Percentiles rank a stretch among this genome's conserved stretches.
These are phyloP conservation scores for Platanus orientalis DNA, from an alignment of 164 flowering plant genomes.

Conservation along the genomic window DNA sequence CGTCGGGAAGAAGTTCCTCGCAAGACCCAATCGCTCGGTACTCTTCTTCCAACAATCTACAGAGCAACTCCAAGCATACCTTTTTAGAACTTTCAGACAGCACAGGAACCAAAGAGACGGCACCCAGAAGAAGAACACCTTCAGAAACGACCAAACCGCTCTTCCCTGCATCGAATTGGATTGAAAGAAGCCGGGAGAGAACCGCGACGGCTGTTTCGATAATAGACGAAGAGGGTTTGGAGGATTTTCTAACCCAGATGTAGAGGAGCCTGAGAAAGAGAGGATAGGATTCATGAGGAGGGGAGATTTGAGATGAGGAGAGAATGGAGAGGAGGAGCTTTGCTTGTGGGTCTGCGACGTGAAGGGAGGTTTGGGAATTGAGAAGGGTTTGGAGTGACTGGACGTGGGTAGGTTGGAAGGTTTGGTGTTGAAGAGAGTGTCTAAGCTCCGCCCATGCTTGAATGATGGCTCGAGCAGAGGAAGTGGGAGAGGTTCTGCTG, in stretches of 20 bases:
- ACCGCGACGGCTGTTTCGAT: conserved; percentile 47
- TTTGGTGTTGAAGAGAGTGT: conserved; percentile 36
- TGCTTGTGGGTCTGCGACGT: conserved; percentile 92
- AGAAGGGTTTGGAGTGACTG: conserved; percentile 54
- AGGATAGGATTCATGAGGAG: conserved; percentile 54
- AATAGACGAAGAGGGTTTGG: conserved; percentile 48
- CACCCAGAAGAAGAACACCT: conserved; percentile 66
- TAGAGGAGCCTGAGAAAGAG: conserved; percentile 70
- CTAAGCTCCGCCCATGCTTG: conserved; percentile 90
- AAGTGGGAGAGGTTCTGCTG: conserved; percentile 25
- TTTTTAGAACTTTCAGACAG: conserved; percentile 41
- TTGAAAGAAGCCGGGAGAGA: conserved; percentile 26
- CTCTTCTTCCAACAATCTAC: conserved; percentile 46
- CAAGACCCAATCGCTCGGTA: conserved; percentile 15
- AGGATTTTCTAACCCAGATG: conserved; percentile 74
- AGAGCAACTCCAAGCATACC: conserved; percentile 59
- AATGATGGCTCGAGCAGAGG: conserved; percentile 69
- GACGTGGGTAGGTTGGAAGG: conserved; percentile 40
- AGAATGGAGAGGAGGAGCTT: conserved; percentile 66
- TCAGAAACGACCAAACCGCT: conserved; percentile 25
- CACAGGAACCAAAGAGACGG: conserved; percentile 40
- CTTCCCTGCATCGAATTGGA: conserved; percentile 15
- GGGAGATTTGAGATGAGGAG: conserved; percentile 35
- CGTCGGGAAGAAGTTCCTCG: conserved; percentile 39
- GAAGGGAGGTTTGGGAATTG: conserved; percentile 50